A percentile compares a stretch with the other conserved stretches of the same genome.
Conservation (phyloP, 148 eudicot species). For the Agrostemma githago region DNA sequence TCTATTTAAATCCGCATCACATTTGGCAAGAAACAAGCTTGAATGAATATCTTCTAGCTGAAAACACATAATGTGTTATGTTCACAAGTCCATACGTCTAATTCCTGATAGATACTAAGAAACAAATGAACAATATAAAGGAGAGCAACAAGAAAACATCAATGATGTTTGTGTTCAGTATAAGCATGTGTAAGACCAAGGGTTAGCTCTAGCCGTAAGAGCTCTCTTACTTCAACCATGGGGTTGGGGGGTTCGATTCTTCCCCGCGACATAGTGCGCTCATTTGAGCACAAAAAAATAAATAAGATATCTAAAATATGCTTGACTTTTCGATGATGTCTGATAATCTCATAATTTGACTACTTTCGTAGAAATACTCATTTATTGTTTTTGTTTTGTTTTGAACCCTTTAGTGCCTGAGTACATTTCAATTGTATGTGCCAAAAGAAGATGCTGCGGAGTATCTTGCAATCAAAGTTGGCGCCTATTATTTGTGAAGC, state of each 20-base stretch:
- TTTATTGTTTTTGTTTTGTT: neutral
- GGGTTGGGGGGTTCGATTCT: too few species aligned
- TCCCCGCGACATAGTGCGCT: too few species aligned
- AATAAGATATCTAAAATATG: neutral
- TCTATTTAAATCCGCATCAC: constrained; percentile 80
- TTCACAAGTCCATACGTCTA: neutral
- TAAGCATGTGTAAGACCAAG: neutral
- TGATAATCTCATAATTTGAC: neutral
- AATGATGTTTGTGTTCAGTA: neutral
- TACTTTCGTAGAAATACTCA: neutral
- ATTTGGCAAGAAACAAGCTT: constrained; percentile 95
- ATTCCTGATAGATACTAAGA: neutral
- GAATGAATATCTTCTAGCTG: constrained; percentile 98
- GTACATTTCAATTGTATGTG: neutral
- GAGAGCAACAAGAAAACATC: neutral
- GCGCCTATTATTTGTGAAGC: too few species aligned
- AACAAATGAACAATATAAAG: constrained; percentile 19
- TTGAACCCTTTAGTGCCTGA: neutral
- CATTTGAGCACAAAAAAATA: too few species aligned
- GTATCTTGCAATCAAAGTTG: too few species aligned
- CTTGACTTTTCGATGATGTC: neutral
- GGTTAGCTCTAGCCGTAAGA: too few species aligned
- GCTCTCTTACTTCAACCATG: too few species aligned
- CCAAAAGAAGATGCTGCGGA: neutral
- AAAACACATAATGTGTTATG: neutral